phyloP scores from a whole-genome alignment of 1,284 basidiomycete genomes.

The Tranzscheliella williamsii region DNA sequence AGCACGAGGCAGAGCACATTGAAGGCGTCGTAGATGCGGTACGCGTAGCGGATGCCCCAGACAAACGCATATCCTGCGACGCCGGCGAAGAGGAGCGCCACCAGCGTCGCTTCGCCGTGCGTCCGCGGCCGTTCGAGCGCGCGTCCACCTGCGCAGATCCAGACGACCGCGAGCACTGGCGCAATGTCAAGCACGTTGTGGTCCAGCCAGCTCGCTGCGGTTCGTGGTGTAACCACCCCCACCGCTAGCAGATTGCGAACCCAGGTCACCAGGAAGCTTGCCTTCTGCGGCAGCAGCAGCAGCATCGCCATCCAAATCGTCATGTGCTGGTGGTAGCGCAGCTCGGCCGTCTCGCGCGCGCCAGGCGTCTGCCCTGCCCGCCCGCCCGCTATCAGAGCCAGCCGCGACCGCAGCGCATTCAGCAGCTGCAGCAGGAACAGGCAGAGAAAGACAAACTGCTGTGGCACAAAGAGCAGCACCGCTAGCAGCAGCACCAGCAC shows the following conservation, averaged over 20 bases:
- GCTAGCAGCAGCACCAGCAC: slow-evolving; percentile 69
- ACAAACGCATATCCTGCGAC: slow-evolving; percentile 28
- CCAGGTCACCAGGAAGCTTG: slow-evolving; percentile 85
- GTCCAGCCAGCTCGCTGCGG: slow-evolving; percentile 63
- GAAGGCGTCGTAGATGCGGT: slow-evolving; percentile 33
- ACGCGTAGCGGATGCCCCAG: slow-evolving; percentile 43
- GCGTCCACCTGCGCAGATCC: slow-evolving; percentile 36
- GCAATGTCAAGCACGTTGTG: slow-evolving; percentile 72
- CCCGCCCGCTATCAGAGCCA: slow-evolving; percentile 24
- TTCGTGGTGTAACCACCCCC: slow-evolving; percentile 57
- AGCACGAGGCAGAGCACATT: slow-evolving; percentile 14
- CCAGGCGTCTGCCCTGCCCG: background rate
- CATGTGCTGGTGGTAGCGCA: slow-evolving; percentile 64
- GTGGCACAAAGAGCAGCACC: slow-evolving; percentile 77
- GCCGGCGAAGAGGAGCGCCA: slow-evolving; percentile 13
- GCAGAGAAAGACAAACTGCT: slow-evolving; percentile 85
- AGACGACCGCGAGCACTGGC: slow-evolving; percentile 69
- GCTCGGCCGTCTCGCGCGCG: slow-evolving; percentile 23
- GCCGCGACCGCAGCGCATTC: slow-evolving; percentile 52
- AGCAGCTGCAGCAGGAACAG: slow-evolving; percentile 75
- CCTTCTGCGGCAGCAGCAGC: slow-evolving; percentile 79
- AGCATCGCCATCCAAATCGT: slow-evolving; percentile 74
- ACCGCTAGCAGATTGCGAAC: slow-evolving; percentile 69
- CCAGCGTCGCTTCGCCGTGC: slow-evolving; percentile 6
- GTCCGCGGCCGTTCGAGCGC: slow-evolving; percentile 22